Evolutionary conservation across 768 basidiomycete species (phyloP).

Genomic region (Boletales sp.): DNA sequence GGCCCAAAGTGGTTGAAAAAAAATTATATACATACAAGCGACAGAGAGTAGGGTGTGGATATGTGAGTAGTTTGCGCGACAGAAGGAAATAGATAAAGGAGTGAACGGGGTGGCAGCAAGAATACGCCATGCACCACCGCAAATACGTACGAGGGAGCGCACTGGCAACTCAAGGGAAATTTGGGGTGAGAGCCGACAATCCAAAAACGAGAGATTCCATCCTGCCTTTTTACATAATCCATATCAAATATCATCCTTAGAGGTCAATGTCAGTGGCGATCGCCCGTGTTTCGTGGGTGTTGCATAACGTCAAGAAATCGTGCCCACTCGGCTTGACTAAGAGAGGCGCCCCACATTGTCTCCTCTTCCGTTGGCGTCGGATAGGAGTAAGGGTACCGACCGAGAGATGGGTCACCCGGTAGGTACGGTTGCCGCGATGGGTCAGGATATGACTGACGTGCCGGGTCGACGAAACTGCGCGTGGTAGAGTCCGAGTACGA

Average conservation of each 20-base stretch:
- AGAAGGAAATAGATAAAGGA: slow-evolving; percentile 12
- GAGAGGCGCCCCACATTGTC: slow-evolving; percentile 72
- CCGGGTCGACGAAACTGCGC: slow-evolving; percentile 21
- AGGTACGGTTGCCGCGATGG: slow-evolving; percentile 28
- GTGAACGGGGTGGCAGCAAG: slow-evolving; percentile 2
- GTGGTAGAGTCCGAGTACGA: slow-evolving; percentile 24
- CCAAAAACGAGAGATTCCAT: slow-evolving; percentile 22
- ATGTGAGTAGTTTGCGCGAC: slow-evolving; percentile 18
- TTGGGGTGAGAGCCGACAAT: slow-evolving; percentile 10
- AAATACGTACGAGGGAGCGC: slow-evolving; percentile 22
- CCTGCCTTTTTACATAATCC: slow-evolving; percentile 27
- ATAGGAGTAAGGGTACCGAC: slow-evolving; percentile 35
- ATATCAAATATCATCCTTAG: slow-evolving; percentile 2
- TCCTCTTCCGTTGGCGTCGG: slow-evolving; percentile 51
- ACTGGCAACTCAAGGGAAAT: slow-evolving; percentile 14
- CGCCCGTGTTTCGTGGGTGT: slow-evolving; percentile 35
- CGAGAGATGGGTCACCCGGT: slow-evolving; percentile 18
- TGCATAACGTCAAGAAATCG: slow-evolving; percentile 64
- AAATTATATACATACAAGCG: slow-evolving; percentile 14
- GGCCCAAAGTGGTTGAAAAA: slow-evolving; percentile 1
- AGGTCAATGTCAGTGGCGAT: slow-evolving; percentile 20
- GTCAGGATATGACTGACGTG: slow-evolving; percentile 22
- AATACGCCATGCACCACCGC: slow-evolving; percentile 17
- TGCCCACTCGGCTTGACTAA: slow-evolving; percentile 75
- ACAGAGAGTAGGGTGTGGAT: slow-evolving; percentile 14